Conservation (phyloP, 495 filamentous ascomycete species). For the Hypoxylon intermedium region DNA sequence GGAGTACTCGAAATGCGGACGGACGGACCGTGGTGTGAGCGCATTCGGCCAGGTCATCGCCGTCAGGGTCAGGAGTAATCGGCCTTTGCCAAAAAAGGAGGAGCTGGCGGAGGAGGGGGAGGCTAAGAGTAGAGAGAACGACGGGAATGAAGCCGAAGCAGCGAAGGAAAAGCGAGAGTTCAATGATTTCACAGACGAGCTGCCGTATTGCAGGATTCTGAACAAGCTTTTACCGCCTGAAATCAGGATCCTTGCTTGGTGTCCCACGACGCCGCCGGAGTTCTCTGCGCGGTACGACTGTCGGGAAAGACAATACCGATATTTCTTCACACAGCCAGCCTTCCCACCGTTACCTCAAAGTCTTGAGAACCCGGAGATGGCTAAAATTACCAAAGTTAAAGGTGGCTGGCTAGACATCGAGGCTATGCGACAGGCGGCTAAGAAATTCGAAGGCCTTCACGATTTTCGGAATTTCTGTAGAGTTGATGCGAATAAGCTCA, state of each 20-base stretch:
- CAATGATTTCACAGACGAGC: slow-evolving; percentile 79
- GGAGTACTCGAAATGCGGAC: slow-evolving; percentile 92
- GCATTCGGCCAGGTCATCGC: slow-evolving; percentile 96
- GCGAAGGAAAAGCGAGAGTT: slow-evolving; percentile 54
- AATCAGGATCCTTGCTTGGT: slow-evolving; percentile 92
- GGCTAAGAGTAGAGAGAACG: slow-evolving; percentile 26
- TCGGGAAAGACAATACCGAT: slow-evolving; percentile 84
- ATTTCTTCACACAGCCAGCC: slow-evolving; percentile 96
- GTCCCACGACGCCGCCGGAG: slow-evolving; percentile 73
- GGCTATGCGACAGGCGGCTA: slow-evolving; percentile 83
- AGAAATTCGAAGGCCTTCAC: slow-evolving; percentile 78
- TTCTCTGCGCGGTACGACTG: slow-evolving; percentile 97
- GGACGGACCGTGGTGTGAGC: slow-evolving; percentile 92
- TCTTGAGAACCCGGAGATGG: slow-evolving; percentile 38
- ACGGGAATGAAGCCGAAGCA: slow-evolving; percentile 4
- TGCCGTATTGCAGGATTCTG: slow-evolving; percentile 79
- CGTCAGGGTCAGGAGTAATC: slow-evolving; percentile 78
- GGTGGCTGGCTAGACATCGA: slow-evolving; percentile 75
- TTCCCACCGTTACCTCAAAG: slow-evolving; percentile 65
- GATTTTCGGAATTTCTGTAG: slow-evolving; percentile 99
- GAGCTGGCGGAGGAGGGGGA: slow-evolving; percentile 13
- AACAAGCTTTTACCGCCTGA: slow-evolving; percentile 89
- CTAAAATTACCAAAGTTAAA: slow-evolving; percentile 39
- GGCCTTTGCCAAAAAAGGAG: slow-evolving; percentile 56
- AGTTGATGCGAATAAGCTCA: slow-evolving; percentile 83